Evolutionary conservation across 129 eudicot species (phyloP), one percentile per base, ranked within the genome.

Genomic region (Flaveria ramosissima): DNA sequence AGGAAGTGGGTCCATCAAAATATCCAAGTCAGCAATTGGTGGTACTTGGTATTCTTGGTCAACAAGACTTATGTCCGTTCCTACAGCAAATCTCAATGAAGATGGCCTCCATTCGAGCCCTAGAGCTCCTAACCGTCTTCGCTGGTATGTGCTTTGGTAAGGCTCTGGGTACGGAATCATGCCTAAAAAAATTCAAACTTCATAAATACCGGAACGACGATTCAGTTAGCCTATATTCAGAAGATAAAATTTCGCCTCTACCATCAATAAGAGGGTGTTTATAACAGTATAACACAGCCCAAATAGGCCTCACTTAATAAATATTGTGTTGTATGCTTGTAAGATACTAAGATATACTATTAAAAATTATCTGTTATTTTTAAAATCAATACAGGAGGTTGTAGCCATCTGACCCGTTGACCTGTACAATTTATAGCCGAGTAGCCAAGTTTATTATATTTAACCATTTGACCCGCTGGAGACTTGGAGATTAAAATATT

Each of bases 101-200:
- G 96, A 83, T 62, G 97, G 99, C 16, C 90, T 86, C 99, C 99
- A 94, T 81, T 94, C 99, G 24, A 91, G 76, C 20, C 97, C 96
- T 24, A 89, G 78, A 70, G 92, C 91, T 77, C 99, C 99, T 62
- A 91, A 81, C 72, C 99, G 92, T 63, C 99, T 83, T 68, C 71
- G 74, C 73, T 94, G 99, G 80, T 84, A 94, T 84, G 68, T 86
- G 86, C 92, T 89, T 75, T 94, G 99, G 76, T 94, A 94, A 17
- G 99, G 97, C 74, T 91, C 99, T 1, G 97, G 97, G 80, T 94
- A 94, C 10, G 99, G 99, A 76, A 94, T 89, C 96, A 91, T 89
- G 59, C 92, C 99, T 93, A 57, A 43, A 21, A 71, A 21, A 69
- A 66, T 60, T 73, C 81, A 83, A 77, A 30, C 3, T 70, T 46